Evolutionary conservation across 1,284 basidiomycete species (phyloP), one percentile per base, ranked within the genome.

Genomic region (Naganishia sp.): DNA sequence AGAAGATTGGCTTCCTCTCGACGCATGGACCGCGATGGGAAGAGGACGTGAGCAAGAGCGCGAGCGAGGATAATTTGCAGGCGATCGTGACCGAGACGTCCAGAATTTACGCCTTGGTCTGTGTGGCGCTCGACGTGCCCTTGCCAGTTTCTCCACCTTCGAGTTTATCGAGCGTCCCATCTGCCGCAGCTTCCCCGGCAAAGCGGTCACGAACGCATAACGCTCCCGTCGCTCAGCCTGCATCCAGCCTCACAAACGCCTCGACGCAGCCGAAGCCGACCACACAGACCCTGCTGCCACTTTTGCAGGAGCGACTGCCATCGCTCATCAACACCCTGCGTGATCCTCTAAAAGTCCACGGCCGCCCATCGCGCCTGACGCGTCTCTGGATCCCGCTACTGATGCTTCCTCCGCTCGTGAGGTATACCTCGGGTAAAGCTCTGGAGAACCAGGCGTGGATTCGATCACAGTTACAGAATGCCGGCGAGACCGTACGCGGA

Each of bases 401-500:
- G 13, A 76, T 80, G 70, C 66, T 78, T 10, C 80, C 80, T 11
- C 75, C 79, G 0, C 69, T 74, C 0, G 31, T 75, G 2, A 74
- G 73, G 68, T 65, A 71, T 31, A 69, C 71, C 15, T 66, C 69
- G 3, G 67, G 69, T 0, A 52, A 72, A 1, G 59, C 77, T 7
- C 69, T 70, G 3, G 66, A 70, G n/a, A 79, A 80, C 68, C 77
- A 77, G 67, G 72, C 74, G 44, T 80, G 78, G 73, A 72, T 82
- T 67, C 67, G 72, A 25, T 83, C 87, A 60, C 81, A 90, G 64
- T 82, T 84, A 2, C 71, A 71, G n/a, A 88, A 90, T 68, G 84
- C 86, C 0, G 77, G 83, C 55, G 87, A 90, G 73, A 95, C 94
- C 0, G 72, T 86, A 7, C 81, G 81, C 49, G 88, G 88, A 0